Conservation (phyloP, 768 basidiomycete genomes). For the Cubamyces sp. region DNA sequence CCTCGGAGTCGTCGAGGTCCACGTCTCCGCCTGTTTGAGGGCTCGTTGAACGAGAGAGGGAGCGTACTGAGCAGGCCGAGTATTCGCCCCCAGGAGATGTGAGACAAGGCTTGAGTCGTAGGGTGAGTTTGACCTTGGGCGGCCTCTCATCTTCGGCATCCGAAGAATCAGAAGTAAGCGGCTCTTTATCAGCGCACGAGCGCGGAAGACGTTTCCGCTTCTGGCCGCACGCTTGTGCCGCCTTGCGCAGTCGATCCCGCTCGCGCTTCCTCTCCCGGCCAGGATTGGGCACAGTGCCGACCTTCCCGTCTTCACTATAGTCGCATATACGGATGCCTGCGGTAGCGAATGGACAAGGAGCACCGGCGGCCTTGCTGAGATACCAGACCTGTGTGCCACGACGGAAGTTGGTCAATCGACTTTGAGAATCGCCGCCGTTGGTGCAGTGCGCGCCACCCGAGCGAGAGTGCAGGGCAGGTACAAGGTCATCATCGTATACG, state of each 20-base stretch:
- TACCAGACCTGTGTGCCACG: slow-evolving; percentile 85
- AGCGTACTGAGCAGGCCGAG: slow-evolving; percentile 28
- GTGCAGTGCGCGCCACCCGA: slow-evolving; percentile 64
- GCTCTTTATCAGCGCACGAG: slow-evolving; percentile 34
- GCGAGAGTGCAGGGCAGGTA: slow-evolving; percentile 70
- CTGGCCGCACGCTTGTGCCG: slow-evolving; percentile 47
- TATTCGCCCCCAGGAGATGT: slow-evolving; percentile 34
- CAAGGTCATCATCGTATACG: slow-evolving; percentile 70
- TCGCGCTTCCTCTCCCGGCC: slow-evolving; percentile 38
- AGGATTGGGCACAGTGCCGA: slow-evolving; percentile 32
- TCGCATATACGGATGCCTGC: slow-evolving; percentile 75
- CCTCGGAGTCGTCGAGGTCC: slow-evolving; percentile 41
- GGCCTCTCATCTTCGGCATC: slow-evolving; percentile 45
- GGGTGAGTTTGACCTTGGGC: slow-evolving; percentile 71
- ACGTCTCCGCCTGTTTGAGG: slow-evolving; percentile 33
- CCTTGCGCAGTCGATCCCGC: slow-evolving; percentile 33
- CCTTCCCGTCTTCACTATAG: slow-evolving; percentile 57
- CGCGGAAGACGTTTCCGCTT: slow-evolving; percentile 48
- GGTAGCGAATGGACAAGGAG: slow-evolving; percentile 74
- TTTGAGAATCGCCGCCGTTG: slow-evolving; percentile 36
- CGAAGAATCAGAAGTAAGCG: slow-evolving; percentile 31
- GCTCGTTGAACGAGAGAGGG: slow-evolving; percentile 25
- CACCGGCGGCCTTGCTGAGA: slow-evolving; percentile 72
- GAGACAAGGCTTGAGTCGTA: slow-evolving; percentile 60
- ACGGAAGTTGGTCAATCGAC: slow-evolving; percentile 70